Base-by-base conservation (phyloP, 2,329 filamentous ascomycete genomes). In the Cercospora sp. region DNA sequence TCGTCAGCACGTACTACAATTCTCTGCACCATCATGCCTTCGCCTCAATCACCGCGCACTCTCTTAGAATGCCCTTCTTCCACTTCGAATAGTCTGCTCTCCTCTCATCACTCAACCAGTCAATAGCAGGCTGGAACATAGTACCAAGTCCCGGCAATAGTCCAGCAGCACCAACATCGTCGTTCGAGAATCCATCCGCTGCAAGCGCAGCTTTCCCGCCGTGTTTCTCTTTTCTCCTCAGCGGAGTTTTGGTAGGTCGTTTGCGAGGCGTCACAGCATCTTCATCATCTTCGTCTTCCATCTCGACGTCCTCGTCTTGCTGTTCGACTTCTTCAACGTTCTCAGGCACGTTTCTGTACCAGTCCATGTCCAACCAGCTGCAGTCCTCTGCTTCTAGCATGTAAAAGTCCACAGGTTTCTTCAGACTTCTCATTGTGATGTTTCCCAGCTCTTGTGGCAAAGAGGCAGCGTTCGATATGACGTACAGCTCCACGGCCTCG, bases 121-220 rank as follows among this genome's bases (percentile, higher is more conserved):
- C 90, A 74, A 91, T 89, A 58, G 86, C 85, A 70, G 90, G 88
- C 77, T 93, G 90, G 73, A 94, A 87, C 91, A 93, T 93, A 2
- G 89, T 91, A 1, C 82, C 82, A 16, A 84, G 69, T 78, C 78
- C 87, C 79, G 30, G 83, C 76, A 81, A 69, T 75, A 79, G 57
- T 2, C 77, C 78, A 23, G 77, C 74, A 20, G 73, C 64, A n/a
- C 73, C 73, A 6, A 69, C 30, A 2, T 72, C 69, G 16, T 75
- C 73, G 1, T 68, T 67, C 3, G 67, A 63, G 5, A 69, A 67
- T 7, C 66, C 70, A 16, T 69, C 60, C 13, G 60, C 51, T 8
- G 66, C 66, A 30, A 63, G 48, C 1, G 71, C 74, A 28, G 18
- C 36, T 51, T 72, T 72, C 31, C 67, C 70, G 8, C 67, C 67